Base-by-base conservation (phyloP, 257 asterid genomes). In the Handroanthus guayacan region DNA sequence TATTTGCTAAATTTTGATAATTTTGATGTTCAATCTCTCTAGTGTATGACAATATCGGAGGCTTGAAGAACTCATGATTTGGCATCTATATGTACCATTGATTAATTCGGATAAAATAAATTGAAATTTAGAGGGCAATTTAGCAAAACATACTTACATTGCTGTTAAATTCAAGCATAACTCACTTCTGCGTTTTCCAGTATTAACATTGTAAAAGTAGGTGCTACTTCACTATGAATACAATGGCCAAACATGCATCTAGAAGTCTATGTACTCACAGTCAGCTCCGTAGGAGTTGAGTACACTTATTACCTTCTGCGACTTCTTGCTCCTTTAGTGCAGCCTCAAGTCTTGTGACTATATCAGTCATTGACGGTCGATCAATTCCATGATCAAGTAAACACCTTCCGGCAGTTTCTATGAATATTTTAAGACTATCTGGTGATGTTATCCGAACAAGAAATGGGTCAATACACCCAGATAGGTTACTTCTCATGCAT, bases 301-400 rank as follows among this genome's bases (percentile, higher is more conserved):
- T 36, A 13, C 72, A 78, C 31, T 44, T 73, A 54, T 72, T 76
- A 75, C 75, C 80, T 76, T 89, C 89, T 67, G 86, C 73, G 12
- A 82, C 86, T 73, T 89, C 93, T 79, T 91, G 93, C 74, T 68
- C 82, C 78, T 80, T 68, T 51, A 89, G 45, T 54, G 95, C 97
- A 11, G 67, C 85, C 79, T 89, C 82, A 57, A 91, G 95, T 67
- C 82, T 80, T 75, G 81, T 55, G 52, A 85, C 80, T 60, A 91
- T 78, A 55, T 86, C 87, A 10, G 55, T 31, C 85, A 91, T 75
- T 60, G 92, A 81, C 41, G 97, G 97, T 47, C 91, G 82, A 64
- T 84, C 83, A 3, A 11, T 67, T 65, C 90, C 90, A 55, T 72
- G 65, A 67, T 84, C 85, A 14, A 83, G 87, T 76, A 89, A 81